Evolutionary conservation across 176 grass and related monocot species (phyloP).

Genomic region (Luzula sylvatica): DNA sequence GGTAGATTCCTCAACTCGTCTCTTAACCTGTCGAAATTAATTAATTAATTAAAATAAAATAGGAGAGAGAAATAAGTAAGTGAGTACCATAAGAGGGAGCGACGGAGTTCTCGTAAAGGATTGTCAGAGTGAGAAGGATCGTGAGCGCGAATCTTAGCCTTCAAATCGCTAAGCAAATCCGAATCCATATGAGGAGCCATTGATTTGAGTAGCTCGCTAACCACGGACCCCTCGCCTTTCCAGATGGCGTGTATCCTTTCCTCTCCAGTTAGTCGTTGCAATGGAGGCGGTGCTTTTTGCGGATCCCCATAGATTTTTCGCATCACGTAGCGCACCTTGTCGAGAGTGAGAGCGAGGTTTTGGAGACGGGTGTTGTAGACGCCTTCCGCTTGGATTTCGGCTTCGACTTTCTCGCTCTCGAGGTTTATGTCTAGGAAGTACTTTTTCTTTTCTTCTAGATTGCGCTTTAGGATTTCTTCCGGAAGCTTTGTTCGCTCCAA

Average conservation of each 20-base stretch:
- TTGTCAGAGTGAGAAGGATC: conserved; percentile 73
- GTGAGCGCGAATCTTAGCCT: conserved; percentile 60
- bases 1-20: conserved; percentile 74
- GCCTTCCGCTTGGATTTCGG: conserved; percentile 95
- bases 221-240: conserved; percentile 83
- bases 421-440: conserved; percentile 85
- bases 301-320: conserved; percentile 59
- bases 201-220: conserved; percentile 58
- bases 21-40: conserved; percentile 46
- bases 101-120: conserved; percentile 40
- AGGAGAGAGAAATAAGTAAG: not conserved
- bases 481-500: conserved; percentile 89
- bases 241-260: conserved; percentile 59
- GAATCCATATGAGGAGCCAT: conserved; percentile 85
- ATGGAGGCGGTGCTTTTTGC: conserved; percentile 83
- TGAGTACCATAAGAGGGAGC: conserved; percentile 74
- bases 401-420: conserved; percentile 73
- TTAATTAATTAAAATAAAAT: not conserved
- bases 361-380: conserved; percentile 93
- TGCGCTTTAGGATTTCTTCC: conserved; percentile 74
- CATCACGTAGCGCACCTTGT: conserved; percentile 98
- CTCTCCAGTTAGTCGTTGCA: conserved; percentile 63
- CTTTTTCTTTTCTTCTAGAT: conserved; percentile 82
- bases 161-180: conserved; percentile 53
- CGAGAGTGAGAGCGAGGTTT: conserved; percentile 83